phyloP scores from a whole-genome alignment of 23 red algal species.

The Gracilaria gracilis region DNA sequence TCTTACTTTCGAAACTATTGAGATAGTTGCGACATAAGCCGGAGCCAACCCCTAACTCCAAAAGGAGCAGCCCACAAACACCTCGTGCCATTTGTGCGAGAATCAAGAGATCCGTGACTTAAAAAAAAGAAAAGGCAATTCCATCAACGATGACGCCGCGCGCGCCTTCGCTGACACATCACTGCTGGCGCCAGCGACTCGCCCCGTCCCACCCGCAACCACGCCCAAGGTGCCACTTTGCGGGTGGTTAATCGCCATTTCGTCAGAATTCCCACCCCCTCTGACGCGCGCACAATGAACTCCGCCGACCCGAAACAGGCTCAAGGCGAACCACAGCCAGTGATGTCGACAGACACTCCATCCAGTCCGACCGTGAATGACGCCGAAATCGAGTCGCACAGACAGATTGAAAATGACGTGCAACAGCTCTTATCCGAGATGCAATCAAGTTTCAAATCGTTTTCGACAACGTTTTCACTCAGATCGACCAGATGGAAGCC shows the following conservation, averaged over 20 bases:
- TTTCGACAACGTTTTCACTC: conserved; percentile 55
- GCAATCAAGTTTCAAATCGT: conserved; percentile 57
- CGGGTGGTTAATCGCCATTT: neutral
- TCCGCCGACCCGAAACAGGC: neutral
- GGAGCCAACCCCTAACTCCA: neutral
- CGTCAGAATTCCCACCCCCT: neutral
- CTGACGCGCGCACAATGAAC: neutral
- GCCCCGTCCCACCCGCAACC: neutral
- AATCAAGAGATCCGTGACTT: neutral
- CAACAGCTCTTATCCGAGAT: conserved; percentile 57
- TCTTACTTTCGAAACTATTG: neutral
- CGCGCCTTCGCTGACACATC: neutral
- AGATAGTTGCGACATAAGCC: neutral
- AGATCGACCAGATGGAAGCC: conserved; percentile 48
- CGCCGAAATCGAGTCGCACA: conserved; percentile 24
- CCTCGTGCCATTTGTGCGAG: neutral
- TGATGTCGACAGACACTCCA: neutral
- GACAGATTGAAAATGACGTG: conserved; percentile 40
- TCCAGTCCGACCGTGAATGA: conserved; percentile 16
- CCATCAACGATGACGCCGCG: neutral
- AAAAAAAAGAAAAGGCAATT: neutral
- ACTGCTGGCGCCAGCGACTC: neutral
- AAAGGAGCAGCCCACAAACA: neutral
- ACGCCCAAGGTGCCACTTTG: neutral
- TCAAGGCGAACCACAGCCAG: neutral